Base-by-base conservation (phyloP, 2,329 filamentous ascomycete genomes). In the Tolypocladium endophyticum region DNA sequence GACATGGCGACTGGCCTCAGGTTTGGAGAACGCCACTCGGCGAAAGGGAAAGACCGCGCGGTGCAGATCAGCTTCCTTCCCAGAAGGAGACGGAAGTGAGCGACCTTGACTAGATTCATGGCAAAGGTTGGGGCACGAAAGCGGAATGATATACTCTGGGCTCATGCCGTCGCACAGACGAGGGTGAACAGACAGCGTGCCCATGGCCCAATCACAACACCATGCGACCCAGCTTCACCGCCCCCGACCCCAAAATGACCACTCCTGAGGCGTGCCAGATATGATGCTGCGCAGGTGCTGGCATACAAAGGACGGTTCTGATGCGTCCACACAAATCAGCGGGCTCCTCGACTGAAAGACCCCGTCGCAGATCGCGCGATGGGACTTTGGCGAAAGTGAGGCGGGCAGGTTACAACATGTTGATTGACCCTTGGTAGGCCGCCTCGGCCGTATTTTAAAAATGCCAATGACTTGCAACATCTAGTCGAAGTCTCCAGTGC, bases 1-100 rank as follows among this genome's bases (percentile, higher is more conserved):
- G 69, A 67, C 68, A 70, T 68, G 57, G 38, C 53, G 50, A 43
- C n/a, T 2, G 30, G 35, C 36, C 25, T 47, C 36, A 12, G 4
- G n/a, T 14, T 36, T 23, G 45, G 28, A 25, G 28, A 53, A 20
- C 9, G 28, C 18, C 9, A n/a, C 56, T n/a, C 38, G 11, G 53
- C 41, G n/a, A 52, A 43, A 50, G 9, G 23, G 55, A 18, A 30
- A 54, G 33, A 12, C 36, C 28, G 45, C 36, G 47, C 18, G 35
- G 16, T 50, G 35, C 45, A 53, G 35, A 33, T 41, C 23, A 38
- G 56, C 23, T 14, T 18, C 14, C 41, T 55, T 53, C 20, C 30
- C 9, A 18, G 9, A 20, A 20, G 18, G 16, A 39, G 52, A 36
- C 14, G n/a, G 23, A 47, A 20, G 23, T 30, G 52, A 14, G 52